Evolutionary conservation across 768 basidiomycete genomes (phyloP).

Genomic region (Phylloporus rhodoxanthus): DNA sequence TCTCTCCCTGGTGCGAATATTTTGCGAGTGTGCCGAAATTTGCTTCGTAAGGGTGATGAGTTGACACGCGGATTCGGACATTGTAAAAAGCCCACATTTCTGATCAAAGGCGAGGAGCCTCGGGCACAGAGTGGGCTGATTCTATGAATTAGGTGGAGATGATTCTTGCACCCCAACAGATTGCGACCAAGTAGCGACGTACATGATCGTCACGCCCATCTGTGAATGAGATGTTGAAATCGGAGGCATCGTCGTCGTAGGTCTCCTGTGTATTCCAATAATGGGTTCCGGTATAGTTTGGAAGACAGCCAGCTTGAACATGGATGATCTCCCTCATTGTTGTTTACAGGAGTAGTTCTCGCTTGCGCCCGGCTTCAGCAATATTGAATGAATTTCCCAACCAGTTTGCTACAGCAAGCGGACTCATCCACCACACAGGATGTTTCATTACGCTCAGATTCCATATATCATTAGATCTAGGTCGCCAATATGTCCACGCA

Average conservation of each 20-base stretch:
- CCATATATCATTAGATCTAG: not conserved
- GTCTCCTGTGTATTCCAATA: constrained; percentile 80
- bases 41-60: constrained; percentile 34
- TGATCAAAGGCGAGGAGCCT: constrained; percentile 62
- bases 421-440: not conserved
- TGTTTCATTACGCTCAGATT: not conserved
- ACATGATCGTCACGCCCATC: constrained; percentile 52
- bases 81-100: constrained; percentile 41
- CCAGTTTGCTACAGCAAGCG: not conserved
- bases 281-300: constrained; percentile 69
- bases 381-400: not conserved
- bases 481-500: not conserved
- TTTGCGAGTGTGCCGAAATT: constrained; percentile 59
- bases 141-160: constrained; percentile 8
- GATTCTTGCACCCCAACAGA: not conserved
- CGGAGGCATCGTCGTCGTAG: constrained; percentile 47
- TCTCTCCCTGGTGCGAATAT: constrained; percentile 32
- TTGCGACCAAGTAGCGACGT: constrained; percentile 15
- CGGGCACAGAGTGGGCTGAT: constrained; percentile 48
- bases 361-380: not conserved
- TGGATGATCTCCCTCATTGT: constrained; percentile 75
- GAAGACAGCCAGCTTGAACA: constrained; percentile 61
- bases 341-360: not conserved
- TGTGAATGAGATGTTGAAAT: constrained; percentile 59
- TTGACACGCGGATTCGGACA: not conserved